Conservation (phyloP, 1,284 basidiomycete species). For the Cryptococcus sp. region DNA sequence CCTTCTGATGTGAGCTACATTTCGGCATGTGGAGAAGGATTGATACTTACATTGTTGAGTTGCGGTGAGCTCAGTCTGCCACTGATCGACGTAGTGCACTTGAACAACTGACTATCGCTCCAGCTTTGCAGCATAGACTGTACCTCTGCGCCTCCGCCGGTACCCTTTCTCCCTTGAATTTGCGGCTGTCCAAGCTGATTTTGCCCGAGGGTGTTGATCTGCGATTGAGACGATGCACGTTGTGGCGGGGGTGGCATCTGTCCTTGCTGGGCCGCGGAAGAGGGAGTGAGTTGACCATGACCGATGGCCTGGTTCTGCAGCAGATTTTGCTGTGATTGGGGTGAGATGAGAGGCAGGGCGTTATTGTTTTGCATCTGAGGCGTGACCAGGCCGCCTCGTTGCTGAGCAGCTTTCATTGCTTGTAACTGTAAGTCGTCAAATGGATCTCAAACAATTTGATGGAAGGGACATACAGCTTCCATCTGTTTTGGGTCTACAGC, state of each 20-base stretch:
- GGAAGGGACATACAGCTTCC: constrained; percentile 8
- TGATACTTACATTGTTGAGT: not conserved
- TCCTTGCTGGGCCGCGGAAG: not conserved
- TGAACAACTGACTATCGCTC: constrained; percentile 2
- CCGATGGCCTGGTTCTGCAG: not conserved
- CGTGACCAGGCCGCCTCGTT: constrained; percentile 8
- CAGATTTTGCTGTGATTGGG: constrained; percentile 1
- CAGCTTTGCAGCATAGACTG: constrained; percentile 1
- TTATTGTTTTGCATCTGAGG: constrained; percentile 4
- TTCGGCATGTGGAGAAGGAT: not conserved
- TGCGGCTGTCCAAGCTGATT: not conserved
- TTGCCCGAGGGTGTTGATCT: not conserved
- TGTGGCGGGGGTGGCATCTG: not conserved
- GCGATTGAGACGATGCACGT: not conserved
- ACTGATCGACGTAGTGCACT: not conserved
- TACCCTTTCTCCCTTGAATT: not conserved
- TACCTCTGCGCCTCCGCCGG: not conserved
- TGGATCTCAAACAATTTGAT: not conserved
- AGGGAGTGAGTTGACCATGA: not conserved
- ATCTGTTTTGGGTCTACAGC: constrained; percentile 14
- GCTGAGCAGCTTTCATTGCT: constrained; percentile 14
- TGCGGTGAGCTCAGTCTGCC: not conserved
- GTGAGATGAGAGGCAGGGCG: constrained; percentile 12
- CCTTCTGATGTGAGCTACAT: not conserved
- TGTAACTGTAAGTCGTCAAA: constrained; percentile 11